Base-by-base conservation (phyloP, 2,329 filamentous ascomycete species). In the Coleophoma crateriformis region DNA sequence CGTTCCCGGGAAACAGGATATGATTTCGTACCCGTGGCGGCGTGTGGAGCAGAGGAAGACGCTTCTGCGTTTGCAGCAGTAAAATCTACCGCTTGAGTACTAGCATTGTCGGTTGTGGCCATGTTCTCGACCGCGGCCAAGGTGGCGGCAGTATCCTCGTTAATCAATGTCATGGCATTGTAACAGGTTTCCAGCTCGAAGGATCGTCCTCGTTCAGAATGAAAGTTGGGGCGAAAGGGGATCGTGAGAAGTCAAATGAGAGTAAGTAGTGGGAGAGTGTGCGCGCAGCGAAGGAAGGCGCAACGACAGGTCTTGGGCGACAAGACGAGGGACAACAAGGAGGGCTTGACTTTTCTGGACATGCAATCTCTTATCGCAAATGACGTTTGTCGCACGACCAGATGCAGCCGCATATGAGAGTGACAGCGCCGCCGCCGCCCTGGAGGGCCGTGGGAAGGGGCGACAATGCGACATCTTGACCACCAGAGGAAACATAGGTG, bases 311-410 rank as follows among this genome's bases (percentile, higher is more conserved):
- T 19, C 41, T 27, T 33, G 40, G 34, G 35, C 10, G 34, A 27
- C 15, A 15, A 20, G 37, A 19, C 12, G 35, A 39, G 10, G 19
- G 5, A 15, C 20, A 39, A 22, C 20, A 48, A 38, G 33, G 32
- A 41, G 33, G 32, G 35, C 37, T 15, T n/a, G 10, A 33, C 37
- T 33, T n/a, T 34, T 45, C 15, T 38, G 19, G 27, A 22, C 20
- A n/a, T 22, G 35, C 38, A 43, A 44, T 32, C 34, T 32, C 47
- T 51, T 51, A 54, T 54, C 51, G 33, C 33, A 15, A 39, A 53
- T 51, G 48, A 53, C 51, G 51, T 51, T 44, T 27, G 27, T 27
- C 27, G 27, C 27, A 27, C 19, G 19, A 19, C 27, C 27, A 27
- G 27, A 27, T 27, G 27, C 27, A 27, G 27, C 27, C 27, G 27